Conservation (phyloP, 129 eudicot species). For the Rutidosis leptorrhynchoides region DNA sequence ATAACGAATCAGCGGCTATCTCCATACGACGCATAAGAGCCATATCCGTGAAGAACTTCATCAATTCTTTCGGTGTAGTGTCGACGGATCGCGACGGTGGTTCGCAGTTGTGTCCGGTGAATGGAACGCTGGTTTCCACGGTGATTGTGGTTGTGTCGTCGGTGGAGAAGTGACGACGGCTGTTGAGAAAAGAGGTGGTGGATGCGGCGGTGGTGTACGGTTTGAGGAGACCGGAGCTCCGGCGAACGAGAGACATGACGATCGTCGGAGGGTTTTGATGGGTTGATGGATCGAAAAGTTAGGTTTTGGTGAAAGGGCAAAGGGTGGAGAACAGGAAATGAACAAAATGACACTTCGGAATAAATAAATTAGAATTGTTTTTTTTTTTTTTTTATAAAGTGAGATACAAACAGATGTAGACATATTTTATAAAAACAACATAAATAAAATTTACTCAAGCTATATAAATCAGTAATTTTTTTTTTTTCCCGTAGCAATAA, state of each 20-base stretch:
- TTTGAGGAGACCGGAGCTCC: conserved; percentile 31
- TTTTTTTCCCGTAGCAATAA: no score
- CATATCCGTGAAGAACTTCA: conserved; percentile 83
- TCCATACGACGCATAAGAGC: conserved; percentile 94
- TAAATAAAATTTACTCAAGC: no score
- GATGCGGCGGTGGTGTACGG: conserved; percentile 26
- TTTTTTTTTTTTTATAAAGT: no score
- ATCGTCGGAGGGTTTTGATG: conserved; percentile 16
- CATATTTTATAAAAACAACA: no score
- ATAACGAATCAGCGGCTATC: conserved; percentile 93
- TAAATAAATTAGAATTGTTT: neutral
- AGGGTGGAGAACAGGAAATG: neutral
- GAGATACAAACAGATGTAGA: no score
- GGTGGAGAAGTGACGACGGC: conserved; percentile 38
- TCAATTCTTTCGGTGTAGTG: conserved; percentile 70
- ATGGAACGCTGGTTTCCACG: conserved; percentile 80
- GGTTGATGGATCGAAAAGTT: conserved; percentile 27
- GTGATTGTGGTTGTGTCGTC: conserved; percentile 60
- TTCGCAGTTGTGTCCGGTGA: conserved; percentile 81
- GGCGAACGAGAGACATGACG: conserved; percentile 33
- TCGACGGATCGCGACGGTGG: conserved; percentile 81
- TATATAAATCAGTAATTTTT: no score
- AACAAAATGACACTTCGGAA: conserved; percentile 17
- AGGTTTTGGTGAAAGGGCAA: conserved; percentile 35
- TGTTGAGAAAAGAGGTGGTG: conserved; percentile 27